Percentiles rank a stretch among this genome's conserved stretches.
These are phyloP conservation scores for Eucalyptus caleyi DNA, from an alignment of 345 rosid genomes.

Conservation along the genomic window DNA sequence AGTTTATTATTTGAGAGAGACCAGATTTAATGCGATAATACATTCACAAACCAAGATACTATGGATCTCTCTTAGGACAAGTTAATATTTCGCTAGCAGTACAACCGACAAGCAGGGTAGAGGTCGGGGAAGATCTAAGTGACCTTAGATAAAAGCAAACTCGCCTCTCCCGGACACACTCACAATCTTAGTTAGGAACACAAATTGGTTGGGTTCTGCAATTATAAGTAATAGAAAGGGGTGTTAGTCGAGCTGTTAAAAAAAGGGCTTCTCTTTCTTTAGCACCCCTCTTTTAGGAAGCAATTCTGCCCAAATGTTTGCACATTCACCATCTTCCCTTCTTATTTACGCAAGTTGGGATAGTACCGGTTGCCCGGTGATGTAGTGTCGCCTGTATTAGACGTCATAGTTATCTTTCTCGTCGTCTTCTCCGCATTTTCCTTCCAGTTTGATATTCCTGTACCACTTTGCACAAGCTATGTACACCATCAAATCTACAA, in stretches of 20 bases:
- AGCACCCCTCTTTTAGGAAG: not conserved
- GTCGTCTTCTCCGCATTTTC: slow-evolving; percentile 20
- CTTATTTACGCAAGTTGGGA: slow-evolving; percentile 14
- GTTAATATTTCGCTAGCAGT: not conserved
- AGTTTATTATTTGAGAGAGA: not conserved
- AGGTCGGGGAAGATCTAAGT: not conserved
- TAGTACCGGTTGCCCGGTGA: not conserved
- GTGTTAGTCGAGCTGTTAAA: not conserved
- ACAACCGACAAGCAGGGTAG: slow-evolving; percentile 3
- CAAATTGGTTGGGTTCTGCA: not conserved
- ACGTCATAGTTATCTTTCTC: slow-evolving; percentile 26
- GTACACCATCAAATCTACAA: slow-evolving; percentile 51
- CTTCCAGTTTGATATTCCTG: slow-evolving; percentile 58
- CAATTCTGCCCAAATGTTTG: not conserved
- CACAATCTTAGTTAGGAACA: not conserved
- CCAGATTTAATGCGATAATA: not conserved
- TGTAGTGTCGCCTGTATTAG: slow-evolving; percentile 6
- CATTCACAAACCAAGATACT: not conserved
- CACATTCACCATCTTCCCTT: not conserved
- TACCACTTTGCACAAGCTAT: slow-evolving; percentile 84
- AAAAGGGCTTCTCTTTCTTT: not conserved
- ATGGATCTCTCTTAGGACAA: not conserved
- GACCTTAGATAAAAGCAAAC: not conserved
- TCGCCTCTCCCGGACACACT: not conserved
- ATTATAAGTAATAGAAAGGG: not conserved